Evolutionary conservation across 164 flowering plant genomes (phyloP).

Genomic region (Vitis labrusca): DNA sequence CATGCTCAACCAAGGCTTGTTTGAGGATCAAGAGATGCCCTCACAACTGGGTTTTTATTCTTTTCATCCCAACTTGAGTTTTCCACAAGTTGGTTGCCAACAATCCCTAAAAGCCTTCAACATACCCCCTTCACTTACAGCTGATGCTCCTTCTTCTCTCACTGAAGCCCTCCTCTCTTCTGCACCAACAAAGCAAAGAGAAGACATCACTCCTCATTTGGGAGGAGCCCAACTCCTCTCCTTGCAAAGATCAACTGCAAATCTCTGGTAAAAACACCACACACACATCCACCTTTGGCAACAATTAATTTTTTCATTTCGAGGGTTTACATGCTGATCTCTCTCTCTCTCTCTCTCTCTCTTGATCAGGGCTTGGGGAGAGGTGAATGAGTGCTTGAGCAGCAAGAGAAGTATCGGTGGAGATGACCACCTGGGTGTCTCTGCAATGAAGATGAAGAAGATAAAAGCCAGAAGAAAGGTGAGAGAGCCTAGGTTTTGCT

Average conservation of each 20-base stretch:
- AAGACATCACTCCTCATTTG: constrained; percentile 13
- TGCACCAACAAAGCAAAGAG: constrained; percentile 25
- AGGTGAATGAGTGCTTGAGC: constrained; percentile 28
- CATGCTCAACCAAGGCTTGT: constrained; percentile 44
- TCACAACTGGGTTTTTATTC: constrained; percentile 45
- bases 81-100: constrained; percentile 23
- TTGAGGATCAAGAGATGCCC: constrained; percentile 40
- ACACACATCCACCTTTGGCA: not conserved
- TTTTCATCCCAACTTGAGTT: constrained; percentile 26
- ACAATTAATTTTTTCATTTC: not conserved
- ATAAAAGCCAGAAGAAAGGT: constrained; percentile 73
- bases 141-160: constrained; percentile 20
- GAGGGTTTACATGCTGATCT: not conserved
- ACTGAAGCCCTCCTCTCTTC: constrained; percentile 30
- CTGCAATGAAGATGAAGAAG: constrained; percentile 84
- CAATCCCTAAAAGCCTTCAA: constrained; percentile 28
- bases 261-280: constrained; percentile 45
- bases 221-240: constrained; percentile 41
- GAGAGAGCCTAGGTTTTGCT: constrained; percentile 92
- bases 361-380: constrained; percentile 61
- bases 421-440: constrained; percentile 38
- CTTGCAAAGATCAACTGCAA: constrained; percentile 44
- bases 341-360: not conserved
- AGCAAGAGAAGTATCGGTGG: constrained; percentile 27
- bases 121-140: constrained; percentile 15